These are phyloP conservation scores for Ambrosia trifida DNA, from an alignment of 129 eudicot species.

Conservation along the genomic window DNA sequence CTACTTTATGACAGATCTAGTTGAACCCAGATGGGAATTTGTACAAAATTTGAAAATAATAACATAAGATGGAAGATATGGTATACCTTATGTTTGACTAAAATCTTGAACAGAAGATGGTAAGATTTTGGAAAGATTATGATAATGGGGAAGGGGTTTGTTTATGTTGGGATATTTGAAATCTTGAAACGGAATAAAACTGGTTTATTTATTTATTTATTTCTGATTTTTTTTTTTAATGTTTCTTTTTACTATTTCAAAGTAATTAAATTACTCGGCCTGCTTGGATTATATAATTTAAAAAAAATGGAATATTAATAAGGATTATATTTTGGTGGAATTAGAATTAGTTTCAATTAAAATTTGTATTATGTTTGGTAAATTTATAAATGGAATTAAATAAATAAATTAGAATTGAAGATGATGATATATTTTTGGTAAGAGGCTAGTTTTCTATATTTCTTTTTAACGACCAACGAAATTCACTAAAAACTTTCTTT, in stretches of 20 bases:
- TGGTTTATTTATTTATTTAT: neutral
- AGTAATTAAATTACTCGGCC: neutral
- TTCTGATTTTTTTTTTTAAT: slow-evolving; percentile 6
- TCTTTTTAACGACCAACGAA: too few species aligned
- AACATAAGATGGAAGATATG: slow-evolving; percentile 2
- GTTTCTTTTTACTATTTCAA: slow-evolving; percentile 22
- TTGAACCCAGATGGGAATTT: slow-evolving; percentile 8
- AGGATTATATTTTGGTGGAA: too few species aligned
- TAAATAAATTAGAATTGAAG: too few species aligned
- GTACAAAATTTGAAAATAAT: neutral
- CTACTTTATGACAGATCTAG: slow-evolving; percentile 33
- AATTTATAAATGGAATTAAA: too few species aligned
- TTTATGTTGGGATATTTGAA: neutral
- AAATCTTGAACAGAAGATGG: slow-evolving; percentile 10
- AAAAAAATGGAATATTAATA: too few species aligned
- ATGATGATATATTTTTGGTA: too few species aligned
- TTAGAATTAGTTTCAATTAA: too few species aligned
- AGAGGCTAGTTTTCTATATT: too few species aligned
- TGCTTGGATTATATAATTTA: too few species aligned
- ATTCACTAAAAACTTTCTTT: too few species aligned
- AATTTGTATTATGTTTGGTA: slow-evolving; percentile 2
- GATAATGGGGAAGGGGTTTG: neutral
- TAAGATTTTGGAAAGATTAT: neutral
- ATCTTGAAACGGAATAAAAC: slow-evolving; percentile 16
- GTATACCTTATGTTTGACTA: slow-evolving; percentile 33